Evolutionary conservation across 768 basidiomycete species (phyloP).

Genomic region (Leucosporidium scottii): DNA sequence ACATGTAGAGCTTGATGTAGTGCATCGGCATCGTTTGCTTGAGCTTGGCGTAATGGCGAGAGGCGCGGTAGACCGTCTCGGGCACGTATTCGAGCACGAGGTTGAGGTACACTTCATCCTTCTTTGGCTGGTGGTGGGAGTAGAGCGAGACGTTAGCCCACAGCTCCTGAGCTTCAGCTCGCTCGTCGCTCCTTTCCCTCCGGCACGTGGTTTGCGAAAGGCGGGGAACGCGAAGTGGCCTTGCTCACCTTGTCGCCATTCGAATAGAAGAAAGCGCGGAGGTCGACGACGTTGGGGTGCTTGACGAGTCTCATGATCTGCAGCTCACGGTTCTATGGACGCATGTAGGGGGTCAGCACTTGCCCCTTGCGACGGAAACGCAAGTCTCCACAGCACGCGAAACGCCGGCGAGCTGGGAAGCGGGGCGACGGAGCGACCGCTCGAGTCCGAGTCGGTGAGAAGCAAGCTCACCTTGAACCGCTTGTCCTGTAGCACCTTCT

Average conservation of each 20-base stretch:
- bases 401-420: background rate
- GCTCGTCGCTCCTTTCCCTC: too few relatives aligned
- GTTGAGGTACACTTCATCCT: conserved; percentile 99
- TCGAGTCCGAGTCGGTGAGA: background rate
- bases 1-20: conserved; percentile 99
- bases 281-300: conserved; percentile 76
- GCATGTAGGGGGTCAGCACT: background rate
- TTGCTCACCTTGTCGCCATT: conserved; percentile 93
- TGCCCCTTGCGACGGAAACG: too few relatives aligned
- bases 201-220: conserved; percentile 14
- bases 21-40: conserved; percentile 99
- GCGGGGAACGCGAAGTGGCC: background rate
- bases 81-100: conserved; percentile 98
- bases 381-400: background rate
- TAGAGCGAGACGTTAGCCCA: background rate
- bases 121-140: conserved; percentile 50
- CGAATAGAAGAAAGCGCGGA: conserved; percentile 97
- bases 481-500: conserved; percentile 99
- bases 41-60: conserved; percentile 97
- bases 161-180: background rate
- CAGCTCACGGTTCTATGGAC: conserved; percentile 28
- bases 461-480: conserved; percentile 80
- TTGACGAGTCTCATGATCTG: conserved; percentile 33
- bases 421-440: background rate
- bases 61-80: conserved; percentile 98